Evolutionary conservation across 306 rosid genomes (phyloP), one percentile per base, ranked within the genome.

Genomic region (Dryas octopetala): DNA sequence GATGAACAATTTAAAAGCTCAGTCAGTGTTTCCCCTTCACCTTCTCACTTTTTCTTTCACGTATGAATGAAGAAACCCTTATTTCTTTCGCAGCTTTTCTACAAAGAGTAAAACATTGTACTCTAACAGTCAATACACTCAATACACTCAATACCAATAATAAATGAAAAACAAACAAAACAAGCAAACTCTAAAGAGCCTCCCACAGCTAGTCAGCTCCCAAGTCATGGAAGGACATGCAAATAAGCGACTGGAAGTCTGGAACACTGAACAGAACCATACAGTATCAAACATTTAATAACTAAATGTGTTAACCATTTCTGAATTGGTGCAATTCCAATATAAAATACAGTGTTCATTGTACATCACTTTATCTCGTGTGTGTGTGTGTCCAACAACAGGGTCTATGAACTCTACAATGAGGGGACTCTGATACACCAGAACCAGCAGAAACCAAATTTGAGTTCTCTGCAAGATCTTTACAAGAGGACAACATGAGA

Each of bases 171-270:
- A 7, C 54, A 6, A 57, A 55, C 65, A n/a, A 45, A 26, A 72
- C 76, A 72, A 45, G 67, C 67, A 59, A 71, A 46, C 4, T 15
- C 68, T 12, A 41, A 43, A 63, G 7, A 17, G 26, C 26, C 4
- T 0, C 66, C 53, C 5, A 40, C 28, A 15, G 48, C 66, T 13
- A 4, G 26, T 71, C 76, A 45, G 49, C 26, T 72, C 76, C 38
- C 47, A 62, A 62, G 66, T 62, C 3, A 14, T 45, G 66, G 15
- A 58, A 72, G 19, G 67, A 71, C 53, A 57, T 16, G 47, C 40
- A 40, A 19, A 43, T 55, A 10, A 65, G 16, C 53, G 38, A 32
- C 3, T 32, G 38, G 3, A 32, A 32, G 38, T 1, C 3, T 32
- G 2, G 3, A 32, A 32, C 38, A 32, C 38, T 32, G 38, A 32